These are phyloP conservation scores for Zygotorulaspora chibaensis DNA, from an alignment of 805 yeast species.

Conservation along the genomic window DNA sequence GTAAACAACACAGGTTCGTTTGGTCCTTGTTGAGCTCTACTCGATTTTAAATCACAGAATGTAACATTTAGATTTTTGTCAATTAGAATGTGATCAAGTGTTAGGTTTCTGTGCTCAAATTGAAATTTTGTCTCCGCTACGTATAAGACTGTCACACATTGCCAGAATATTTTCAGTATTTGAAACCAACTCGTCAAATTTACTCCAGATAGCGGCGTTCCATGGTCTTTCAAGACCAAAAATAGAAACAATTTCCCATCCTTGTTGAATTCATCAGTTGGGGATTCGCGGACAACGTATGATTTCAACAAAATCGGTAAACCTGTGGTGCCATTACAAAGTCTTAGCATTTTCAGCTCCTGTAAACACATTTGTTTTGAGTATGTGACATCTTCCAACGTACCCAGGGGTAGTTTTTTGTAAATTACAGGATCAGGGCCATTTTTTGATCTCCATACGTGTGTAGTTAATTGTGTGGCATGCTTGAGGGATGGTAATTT, in stretches of 20 bases:
- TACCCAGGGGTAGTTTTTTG: constrained; percentile 20
- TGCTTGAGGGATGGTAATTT: constrained; percentile 13
- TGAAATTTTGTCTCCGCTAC: constrained; percentile 47
- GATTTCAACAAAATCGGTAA: constrained; percentile 25
- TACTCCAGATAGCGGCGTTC: constrained; percentile 20
- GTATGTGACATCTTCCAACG: constrained; percentile 17
- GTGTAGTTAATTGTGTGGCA: constrained; percentile 14
- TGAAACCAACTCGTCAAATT: constrained; percentile 23
- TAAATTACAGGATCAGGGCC: constrained; percentile 20
- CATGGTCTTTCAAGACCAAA: constrained; percentile 28
- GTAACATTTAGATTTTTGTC: constrained; percentile 41
- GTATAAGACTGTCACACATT: constrained; percentile 45
- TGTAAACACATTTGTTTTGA: constrained; percentile 24
- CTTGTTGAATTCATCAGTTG: constrained; percentile 3
- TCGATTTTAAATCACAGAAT: constrained; percentile 54
- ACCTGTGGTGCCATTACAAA: constrained; percentile 31
- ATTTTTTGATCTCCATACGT: constrained; percentile 21
- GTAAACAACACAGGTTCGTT: constrained; percentile 39
- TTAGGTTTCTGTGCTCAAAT: constrained; percentile 71
- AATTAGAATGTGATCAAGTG: constrained; percentile 59
- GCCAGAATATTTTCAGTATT: constrained; percentile 47
- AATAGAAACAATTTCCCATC: constrained; percentile 16
- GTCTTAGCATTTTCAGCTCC: constrained; percentile 25
- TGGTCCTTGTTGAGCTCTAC: constrained; percentile 35
- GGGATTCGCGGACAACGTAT: constrained; percentile 17